Base-by-base conservation (phyloP, 345 rosid genomes). In the Eucalyptus sideroxylon region DNA sequence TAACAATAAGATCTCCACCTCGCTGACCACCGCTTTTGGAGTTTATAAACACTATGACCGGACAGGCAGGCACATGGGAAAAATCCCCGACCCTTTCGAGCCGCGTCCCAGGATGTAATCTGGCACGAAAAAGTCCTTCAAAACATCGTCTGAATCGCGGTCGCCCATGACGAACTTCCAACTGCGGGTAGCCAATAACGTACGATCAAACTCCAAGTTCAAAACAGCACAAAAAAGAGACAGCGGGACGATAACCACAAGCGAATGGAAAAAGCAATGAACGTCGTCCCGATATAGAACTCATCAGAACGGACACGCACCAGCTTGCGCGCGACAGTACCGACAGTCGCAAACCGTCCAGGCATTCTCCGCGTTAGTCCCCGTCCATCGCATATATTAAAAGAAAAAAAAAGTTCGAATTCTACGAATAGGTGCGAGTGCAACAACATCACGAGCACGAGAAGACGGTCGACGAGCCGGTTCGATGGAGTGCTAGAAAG, bases 21-120 rank as follows among this genome's bases (percentile, higher is more conserved):
- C 93, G 91, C 92, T 93, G 96, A n/a, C 98, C 96, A 1, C 97
- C 97, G 47, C 98, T 96, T 92, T 88, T 95, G 69, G 97, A 92
- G 92, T 96, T 96, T 82, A 96, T 93, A 67, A 96, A 96, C 87
- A 94, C 97, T 49, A 96, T 86, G 88, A 95, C 95, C 6, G 98
- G 98, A 91, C 96, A 94, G 11, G 89, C 30, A 16, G 91, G 91
- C n/a, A 30, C 51, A 53, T 90, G 86, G 42, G 89, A 56, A 62
- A 50, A 26, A 16, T 24, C 65, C 21, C 23, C 21, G 47, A 31
- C 53, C 10, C 62, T 65, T 77, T 77, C 9, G 86, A 90, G 9
- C 88, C 77, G 21, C 26, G 88, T 27, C 42, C 72, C 11, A 90
- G 86, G 50, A 90, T 59, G 91, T 88, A 87, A 88, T 90, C 91